Base-by-base conservation (phyloP, 202 grass and related monocot genomes). In the Bolboschoenoplectus hybrid region DNA sequence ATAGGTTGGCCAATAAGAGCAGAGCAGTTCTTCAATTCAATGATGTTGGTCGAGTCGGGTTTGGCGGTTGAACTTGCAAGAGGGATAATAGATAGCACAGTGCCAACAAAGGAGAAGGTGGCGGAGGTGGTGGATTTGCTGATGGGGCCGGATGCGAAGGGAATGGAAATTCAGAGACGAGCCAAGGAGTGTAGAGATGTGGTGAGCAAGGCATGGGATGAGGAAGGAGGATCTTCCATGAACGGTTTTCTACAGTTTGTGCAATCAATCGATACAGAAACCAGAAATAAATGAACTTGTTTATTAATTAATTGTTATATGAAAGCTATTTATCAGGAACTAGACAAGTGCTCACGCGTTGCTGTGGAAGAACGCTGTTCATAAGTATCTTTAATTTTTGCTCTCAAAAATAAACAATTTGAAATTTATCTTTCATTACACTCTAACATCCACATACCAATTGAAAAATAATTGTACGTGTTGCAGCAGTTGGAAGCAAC, bases 21-120 rank as follows among this genome's bases (percentile, higher is more conserved):
- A 3, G 91, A 93, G 13, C 93, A 95, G 75, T 88, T 89, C 26
- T 95, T 86, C 85, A 95, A 93, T 80, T 84, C 90, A 16, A 93
- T 76, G 72, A 81, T 86, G 78, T 52, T 95, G 81, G 84, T 71
- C 34, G 87, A 92, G 86, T 81, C 76, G 74, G 90, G 90, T 16
- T 84, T 92, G 32, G 92, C 88, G 74, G 50, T 90, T 50, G 94
- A 97, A 88, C 68, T 91, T 14, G 91, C 86, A 5, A 87, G 92
- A n/a, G 91, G 91, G 57, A 87, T 90, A 67, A 19, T 63, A 84
- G 91, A 91, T 73, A 87, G 56, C 72, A 86, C 89, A 50, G 6
- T 14, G 63, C 86, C 75, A 67, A 65, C 57, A 4, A 74, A 81
- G 7, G 84, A 2, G 13, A 39, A n/a, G 17, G 84, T 97, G 55